These are phyloP conservation scores for Raphanus sativus DNA, from an alignment of 345 rosid species.

Conservation along the genomic window DNA sequence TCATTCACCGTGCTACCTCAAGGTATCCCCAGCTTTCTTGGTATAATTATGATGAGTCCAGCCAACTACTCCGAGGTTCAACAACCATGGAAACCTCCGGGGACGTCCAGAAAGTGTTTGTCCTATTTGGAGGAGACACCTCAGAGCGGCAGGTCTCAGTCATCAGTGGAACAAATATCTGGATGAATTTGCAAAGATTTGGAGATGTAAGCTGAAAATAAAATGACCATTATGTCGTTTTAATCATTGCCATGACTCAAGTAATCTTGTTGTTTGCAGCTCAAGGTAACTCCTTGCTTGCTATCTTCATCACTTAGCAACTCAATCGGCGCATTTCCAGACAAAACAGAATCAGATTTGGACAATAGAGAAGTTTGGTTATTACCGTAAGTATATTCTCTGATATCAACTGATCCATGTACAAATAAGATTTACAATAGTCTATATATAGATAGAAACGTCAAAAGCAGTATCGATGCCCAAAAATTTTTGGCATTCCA, in stretches of 20 bases:
- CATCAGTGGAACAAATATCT: slow-evolving; percentile 92
- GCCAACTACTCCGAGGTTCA: slow-evolving; percentile 40
- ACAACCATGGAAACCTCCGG: slow-evolving; percentile 34
- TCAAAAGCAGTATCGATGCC: not conserved
- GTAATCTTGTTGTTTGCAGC: slow-evolving; percentile 55
- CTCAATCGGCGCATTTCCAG: slow-evolving; percentile 36
- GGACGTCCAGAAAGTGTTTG: slow-evolving; percentile 58
- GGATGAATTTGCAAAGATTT: slow-evolving; percentile 86
- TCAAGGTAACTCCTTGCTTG: slow-evolving; percentile 80
- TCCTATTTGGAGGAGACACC: slow-evolving; percentile 87
- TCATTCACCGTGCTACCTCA: slow-evolving; percentile 68
- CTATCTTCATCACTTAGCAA: slow-evolving; percentile 56
- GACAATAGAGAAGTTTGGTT: slow-evolving; percentile 65
- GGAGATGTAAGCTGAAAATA: slow-evolving; percentile 62
- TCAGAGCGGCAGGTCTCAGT: slow-evolving; percentile 98
- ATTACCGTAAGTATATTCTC: slow-evolving; percentile 70
- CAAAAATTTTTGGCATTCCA: not conserved
- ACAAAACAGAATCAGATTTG: slow-evolving; percentile 39
- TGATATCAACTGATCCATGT: not conserved
- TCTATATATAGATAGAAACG: too few species aligned
- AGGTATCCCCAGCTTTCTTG: slow-evolving; percentile 69
- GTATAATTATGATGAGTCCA: slow-evolving; percentile 41
- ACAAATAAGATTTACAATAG: not conserved
- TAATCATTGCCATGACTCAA: slow-evolving; percentile 21
- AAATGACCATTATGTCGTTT: not conserved